A percentile compares a stretch with the other conserved stretches of the same genome.
These are phyloP conservation scores for Tarenaya hassleriana DNA, from an alignment of 345 rosid genomes.

Conservation along the genomic window DNA sequence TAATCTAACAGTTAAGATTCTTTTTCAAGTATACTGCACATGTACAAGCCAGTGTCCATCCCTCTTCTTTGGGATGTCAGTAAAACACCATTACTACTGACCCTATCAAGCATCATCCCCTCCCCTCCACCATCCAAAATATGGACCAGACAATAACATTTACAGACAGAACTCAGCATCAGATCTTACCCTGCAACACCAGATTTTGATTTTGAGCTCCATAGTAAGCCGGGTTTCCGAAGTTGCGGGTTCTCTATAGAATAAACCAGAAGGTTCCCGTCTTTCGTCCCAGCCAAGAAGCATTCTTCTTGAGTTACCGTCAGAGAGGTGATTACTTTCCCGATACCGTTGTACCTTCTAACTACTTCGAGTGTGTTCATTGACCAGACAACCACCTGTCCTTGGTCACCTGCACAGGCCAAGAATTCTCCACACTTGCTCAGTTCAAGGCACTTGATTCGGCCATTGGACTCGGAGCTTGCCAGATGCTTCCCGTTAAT, in stretches of 20 bases:
- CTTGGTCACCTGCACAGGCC: constrained; percentile 95
- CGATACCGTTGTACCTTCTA: constrained; percentile 63
- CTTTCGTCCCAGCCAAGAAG: constrained; percentile 93
- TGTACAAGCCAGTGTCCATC: constrained; percentile 19
- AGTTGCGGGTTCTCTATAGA: constrained; percentile 79
- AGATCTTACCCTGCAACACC: constrained; percentile 26
- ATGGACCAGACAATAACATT: constrained; percentile 12
- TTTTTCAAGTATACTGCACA: constrained; percentile 25
- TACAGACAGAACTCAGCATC: constrained; percentile 10
- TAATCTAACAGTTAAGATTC: constrained; percentile 17
- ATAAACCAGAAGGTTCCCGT: constrained; percentile 85
- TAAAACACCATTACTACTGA: constrained; percentile 19
- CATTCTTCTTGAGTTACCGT: constrained; percentile 86
- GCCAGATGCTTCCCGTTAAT: constrained; percentile 94
- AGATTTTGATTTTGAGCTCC: constrained; percentile 45
- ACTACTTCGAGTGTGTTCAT: constrained; percentile 87
- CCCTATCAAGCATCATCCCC: constrained; percentile 18
- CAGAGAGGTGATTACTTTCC: constrained; percentile 71
- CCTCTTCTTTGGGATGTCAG: not conserved
- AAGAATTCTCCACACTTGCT: constrained; percentile 82
- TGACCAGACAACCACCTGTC: constrained; percentile 81
- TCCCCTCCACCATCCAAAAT: too few relatives aligned
- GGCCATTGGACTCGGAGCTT: constrained; percentile 80
- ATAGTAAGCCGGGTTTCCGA: constrained; percentile 40
- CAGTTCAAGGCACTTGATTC: constrained; percentile 85